Percentiles rank a stretch among this genome's conserved stretches.
phyloP scores from a whole-genome alignment of 1,139 yeast species.

The Lodderomyces margitis region DNA sequence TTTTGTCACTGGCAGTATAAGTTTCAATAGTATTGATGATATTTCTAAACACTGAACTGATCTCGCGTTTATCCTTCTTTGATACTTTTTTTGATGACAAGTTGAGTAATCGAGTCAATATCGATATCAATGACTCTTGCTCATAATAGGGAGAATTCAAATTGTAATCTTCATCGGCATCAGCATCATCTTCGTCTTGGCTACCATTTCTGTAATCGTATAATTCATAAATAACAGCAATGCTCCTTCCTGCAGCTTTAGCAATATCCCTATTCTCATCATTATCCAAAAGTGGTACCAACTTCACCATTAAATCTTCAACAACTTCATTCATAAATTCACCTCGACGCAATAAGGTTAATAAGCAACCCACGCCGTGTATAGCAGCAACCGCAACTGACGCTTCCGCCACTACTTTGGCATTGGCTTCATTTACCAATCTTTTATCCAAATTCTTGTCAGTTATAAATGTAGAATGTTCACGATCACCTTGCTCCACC shows the following conservation, averaged over 20 bases:
- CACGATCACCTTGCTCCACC: slow-evolving; percentile 42
- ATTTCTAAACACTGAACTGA: slow-evolving; percentile 63
- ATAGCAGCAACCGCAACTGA: slow-evolving; percentile 43
- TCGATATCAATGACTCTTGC: slow-evolving; percentile 47
- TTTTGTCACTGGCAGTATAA: slow-evolving; percentile 38
- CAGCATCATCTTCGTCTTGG: slow-evolving; percentile 34
- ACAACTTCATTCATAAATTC: slow-evolving; percentile 42
- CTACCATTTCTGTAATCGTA: slow-evolving; percentile 44
- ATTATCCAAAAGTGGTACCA: slow-evolving; percentile 42
- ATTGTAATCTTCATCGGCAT: slow-evolving; percentile 42
- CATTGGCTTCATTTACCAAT: slow-evolving; percentile 35
- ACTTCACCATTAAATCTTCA: slow-evolving; percentile 35
- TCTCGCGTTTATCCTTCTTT: slow-evolving; percentile 60
- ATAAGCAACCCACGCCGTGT: slow-evolving; percentile 47
- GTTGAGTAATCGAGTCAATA: slow-evolving; percentile 47
- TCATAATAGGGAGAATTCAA: slow-evolving; percentile 58
- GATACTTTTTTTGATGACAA: slow-evolving; percentile 56
- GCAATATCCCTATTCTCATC: slow-evolving; percentile 41
- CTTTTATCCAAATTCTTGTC: slow-evolving; percentile 39
- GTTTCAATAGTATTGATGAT: slow-evolving; percentile 49
- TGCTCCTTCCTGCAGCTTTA: slow-evolving; percentile 57
- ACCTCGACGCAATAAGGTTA: slow-evolving; percentile 42
- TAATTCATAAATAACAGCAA: slow-evolving; percentile 62
- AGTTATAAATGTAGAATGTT: slow-evolving; percentile 40
- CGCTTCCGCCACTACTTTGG: slow-evolving; percentile 34